Conservation (phyloP, 1,139 yeast genomes). For the Pneumocystis wakefieldiae region DNA sequence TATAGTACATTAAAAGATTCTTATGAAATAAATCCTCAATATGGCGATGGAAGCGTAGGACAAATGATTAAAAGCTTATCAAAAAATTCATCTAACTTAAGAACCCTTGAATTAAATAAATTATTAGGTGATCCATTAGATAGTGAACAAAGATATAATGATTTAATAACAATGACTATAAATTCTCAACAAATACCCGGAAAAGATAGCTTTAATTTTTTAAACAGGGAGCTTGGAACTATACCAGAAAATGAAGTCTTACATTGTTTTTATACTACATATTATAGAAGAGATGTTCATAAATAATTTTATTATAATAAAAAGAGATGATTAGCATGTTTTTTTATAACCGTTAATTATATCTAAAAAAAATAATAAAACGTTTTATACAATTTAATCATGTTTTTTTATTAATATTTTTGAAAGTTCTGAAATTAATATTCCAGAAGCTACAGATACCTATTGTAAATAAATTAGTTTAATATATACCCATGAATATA, state of each 20-base stretch:
- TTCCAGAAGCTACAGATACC: neutral
- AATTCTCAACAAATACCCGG: neutral
- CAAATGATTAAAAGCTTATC: neutral
- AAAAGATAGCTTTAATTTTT: neutral
- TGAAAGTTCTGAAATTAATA: neutral
- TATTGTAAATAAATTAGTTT: neutral
- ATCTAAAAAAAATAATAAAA: neutral
- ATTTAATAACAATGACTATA: neutral
- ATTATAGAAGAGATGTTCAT: neutral
- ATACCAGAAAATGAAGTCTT: neutral
- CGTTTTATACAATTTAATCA: neutral
- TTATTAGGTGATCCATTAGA: neutral
- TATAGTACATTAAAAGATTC: neutral
- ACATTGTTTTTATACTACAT: neutral
- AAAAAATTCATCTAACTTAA: neutral
- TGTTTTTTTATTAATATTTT: neutral
- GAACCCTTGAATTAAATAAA: neutral
- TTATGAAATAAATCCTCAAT: neutral
- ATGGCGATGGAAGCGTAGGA: neutral
- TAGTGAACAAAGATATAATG: neutral
- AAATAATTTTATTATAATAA: neutral
- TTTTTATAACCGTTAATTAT: neutral
- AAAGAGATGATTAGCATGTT: neutral
- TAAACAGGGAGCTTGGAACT: neutral
- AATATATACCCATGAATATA: neutral